These are phyloP conservation scores for Acer yangbiense DNA, from an alignment of 345 rosid genomes.

Conservation along the genomic window DNA sequence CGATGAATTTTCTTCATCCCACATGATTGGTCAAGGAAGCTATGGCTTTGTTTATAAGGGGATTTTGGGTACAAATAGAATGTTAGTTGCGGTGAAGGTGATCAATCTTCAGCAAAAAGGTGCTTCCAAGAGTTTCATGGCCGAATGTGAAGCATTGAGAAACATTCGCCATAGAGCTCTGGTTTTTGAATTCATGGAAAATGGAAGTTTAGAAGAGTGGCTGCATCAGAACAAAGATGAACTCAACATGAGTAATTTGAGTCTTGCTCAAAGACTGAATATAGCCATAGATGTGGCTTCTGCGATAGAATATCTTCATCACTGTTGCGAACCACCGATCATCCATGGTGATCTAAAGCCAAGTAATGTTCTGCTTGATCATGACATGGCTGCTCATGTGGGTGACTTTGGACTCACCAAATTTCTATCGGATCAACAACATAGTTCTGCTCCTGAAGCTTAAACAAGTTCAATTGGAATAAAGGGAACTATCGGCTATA, in stretches of 20 bases:
- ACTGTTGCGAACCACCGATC: conserved; percentile 14
- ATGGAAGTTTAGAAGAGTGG: conserved; percentile 27
- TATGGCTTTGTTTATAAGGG: conserved; percentile 22
- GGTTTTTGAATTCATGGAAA: conserved; percentile 26
- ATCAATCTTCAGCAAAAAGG: conserved; percentile 37
- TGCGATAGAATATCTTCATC: conserved; percentile 30
- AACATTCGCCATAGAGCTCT: conserved; percentile 40
- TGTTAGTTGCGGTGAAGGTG: conserved; percentile 37
- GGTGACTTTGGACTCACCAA: conserved; percentile 30
- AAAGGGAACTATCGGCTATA: conserved; percentile 25
- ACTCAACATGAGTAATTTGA: conserved; percentile 2
- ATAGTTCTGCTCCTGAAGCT: background rate
- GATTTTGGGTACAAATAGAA: conserved; percentile 13
- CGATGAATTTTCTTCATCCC: background rate
- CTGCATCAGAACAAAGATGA: conserved; percentile 12
- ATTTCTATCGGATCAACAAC: background rate
- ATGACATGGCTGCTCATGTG: conserved; percentile 15
- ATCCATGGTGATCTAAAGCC: conserved; percentile 32
- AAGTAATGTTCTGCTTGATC: conserved; percentile 26
- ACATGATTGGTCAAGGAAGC: conserved; percentile 29
- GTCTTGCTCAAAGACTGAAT: conserved; percentile 23
- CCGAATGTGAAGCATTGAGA: conserved; percentile 44
- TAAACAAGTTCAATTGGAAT: conserved; percentile 19
- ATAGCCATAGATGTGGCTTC: conserved; percentile 21
- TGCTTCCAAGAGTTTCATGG: conserved; percentile 46